These are phyloP conservation scores for Syzygium jambos DNA, from an alignment of 345 rosid species.

Conservation along the genomic window DNA sequence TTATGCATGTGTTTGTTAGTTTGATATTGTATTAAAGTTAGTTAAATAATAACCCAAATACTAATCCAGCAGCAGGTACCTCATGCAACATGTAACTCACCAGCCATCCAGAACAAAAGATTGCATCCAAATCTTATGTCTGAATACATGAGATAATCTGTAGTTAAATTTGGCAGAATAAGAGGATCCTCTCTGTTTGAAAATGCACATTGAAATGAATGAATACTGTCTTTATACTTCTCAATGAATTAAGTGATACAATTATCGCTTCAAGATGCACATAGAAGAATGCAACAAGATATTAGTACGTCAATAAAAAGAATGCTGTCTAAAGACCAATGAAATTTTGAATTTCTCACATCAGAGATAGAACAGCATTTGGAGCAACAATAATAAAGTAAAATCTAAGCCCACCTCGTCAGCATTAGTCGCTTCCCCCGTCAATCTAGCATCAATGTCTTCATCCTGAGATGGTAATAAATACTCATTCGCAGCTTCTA, in stretches of 20 bases:
- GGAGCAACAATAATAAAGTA: too few relatives aligned
- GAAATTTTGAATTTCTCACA: background rate
- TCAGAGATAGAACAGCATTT: background rate
- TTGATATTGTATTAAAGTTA: background rate
- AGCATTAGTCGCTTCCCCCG: conserved; percentile 5
- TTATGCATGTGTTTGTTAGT: background rate
- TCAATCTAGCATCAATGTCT: conserved; percentile 13
- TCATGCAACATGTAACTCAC: background rate
- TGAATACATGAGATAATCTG: background rate
- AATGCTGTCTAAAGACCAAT: background rate
- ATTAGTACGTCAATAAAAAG: background rate
- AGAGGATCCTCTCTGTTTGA: background rate
- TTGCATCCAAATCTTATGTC: background rate
- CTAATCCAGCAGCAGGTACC: background rate
- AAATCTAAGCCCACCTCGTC: conserved; percentile 27
- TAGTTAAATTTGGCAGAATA: background rate
- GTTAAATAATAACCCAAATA: background rate
- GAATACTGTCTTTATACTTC: too few relatives aligned
- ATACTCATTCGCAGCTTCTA: conserved; percentile 26
- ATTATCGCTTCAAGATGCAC: background rate
- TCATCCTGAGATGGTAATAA: conserved; percentile 9
- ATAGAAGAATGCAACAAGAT: background rate
- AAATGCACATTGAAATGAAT: background rate
- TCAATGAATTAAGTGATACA: too few relatives aligned
- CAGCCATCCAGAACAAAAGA: background rate